Percentiles rank a stretch among this genome's conserved stretches.
These are phyloP conservation scores for Kwoniella dendrophila DNA, from an alignment of 768 basidiomycete species.

Conservation along the genomic window DNA sequence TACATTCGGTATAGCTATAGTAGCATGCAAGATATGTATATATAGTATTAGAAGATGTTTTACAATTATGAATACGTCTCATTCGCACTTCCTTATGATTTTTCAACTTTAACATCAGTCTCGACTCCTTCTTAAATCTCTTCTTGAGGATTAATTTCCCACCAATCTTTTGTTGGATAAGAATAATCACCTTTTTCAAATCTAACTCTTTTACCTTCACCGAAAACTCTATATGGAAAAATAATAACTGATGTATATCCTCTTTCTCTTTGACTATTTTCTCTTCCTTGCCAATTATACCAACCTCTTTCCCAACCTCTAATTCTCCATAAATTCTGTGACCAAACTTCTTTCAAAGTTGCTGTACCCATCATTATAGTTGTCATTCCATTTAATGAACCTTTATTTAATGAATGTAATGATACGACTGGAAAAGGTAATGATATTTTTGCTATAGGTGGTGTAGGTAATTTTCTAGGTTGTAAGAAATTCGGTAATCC, in stretches of 20 bases:
- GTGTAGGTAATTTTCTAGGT: slow-evolving; percentile 33
- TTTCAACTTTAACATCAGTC: neutral
- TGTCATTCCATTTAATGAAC: slow-evolving; percentile 43
- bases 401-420: slow-evolving; percentile 26
- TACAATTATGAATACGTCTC: no score
- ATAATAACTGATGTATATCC: slow-evolving; percentile 37
- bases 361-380: slow-evolving; percentile 46
- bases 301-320: slow-evolving; percentile 40
- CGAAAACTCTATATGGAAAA: slow-evolving; percentile 44
- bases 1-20: neutral
- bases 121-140: no score
- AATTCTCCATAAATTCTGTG: slow-evolving; percentile 31
- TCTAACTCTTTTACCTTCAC: slow-evolving; percentile 44
- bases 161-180: slow-evolving; percentile 30
- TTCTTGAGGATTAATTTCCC: no score
- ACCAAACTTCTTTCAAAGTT: slow-evolving; percentile 37
- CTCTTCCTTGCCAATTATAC: slow-evolving; percentile 28
- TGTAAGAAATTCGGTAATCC: slow-evolving; percentile 43
- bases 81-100: no score
- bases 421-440: slow-evolving; percentile 44
- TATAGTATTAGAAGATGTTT: neutral
- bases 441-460: slow-evolving; percentile 37
- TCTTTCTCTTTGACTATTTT: neutral
- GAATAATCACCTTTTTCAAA: slow-evolving; percentile 46
- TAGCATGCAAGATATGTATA: neutral